Evolutionary conservation across 2,329 filamentous ascomycete species (phyloP).

Genomic region (Venturia carpophila): DNA sequence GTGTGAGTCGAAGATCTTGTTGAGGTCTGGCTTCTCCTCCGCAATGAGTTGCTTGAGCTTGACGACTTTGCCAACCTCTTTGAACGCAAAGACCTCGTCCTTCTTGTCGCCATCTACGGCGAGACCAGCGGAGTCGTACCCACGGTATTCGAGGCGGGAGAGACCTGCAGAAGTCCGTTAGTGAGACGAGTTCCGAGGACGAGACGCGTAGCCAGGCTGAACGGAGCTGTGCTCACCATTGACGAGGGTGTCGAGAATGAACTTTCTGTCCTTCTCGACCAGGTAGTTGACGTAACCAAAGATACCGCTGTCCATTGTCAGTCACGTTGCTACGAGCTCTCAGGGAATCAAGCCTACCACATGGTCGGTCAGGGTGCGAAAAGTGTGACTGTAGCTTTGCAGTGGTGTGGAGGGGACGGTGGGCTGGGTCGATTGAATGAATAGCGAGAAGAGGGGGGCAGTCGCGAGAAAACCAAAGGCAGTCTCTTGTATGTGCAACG

Average conservation of each 20-base stretch:
- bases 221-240: constrained; percentile 58
- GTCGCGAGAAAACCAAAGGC: background rate
- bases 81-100: constrained; percentile 94
- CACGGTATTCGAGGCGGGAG: constrained; percentile 92
- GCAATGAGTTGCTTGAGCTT: constrained; percentile 92
- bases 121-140: constrained; percentile 95
- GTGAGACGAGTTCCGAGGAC: constrained; percentile 21
- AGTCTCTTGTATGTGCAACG: background rate
- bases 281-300: constrained; percentile 99
- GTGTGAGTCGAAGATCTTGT: constrained; percentile 95
- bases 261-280: constrained; percentile 96
- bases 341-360: background rate
- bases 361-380: constrained; percentile 7
- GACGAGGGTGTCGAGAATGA: constrained; percentile 89
- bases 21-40: constrained; percentile 71
- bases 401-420: background rate
- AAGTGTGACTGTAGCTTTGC: background rate
- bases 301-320: constrained; percentile 59
- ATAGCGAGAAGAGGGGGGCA: background rate
- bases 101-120: constrained; percentile 97
- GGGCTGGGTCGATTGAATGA: background rate
- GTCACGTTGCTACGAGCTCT: background rate
- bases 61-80: constrained; percentile 98
- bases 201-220: constrained; percentile 21
- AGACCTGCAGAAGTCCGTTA: constrained; percentile 53